Base-by-base conservation (phyloP, 345 rosid species). In the Gossypioides kirkii region DNA sequence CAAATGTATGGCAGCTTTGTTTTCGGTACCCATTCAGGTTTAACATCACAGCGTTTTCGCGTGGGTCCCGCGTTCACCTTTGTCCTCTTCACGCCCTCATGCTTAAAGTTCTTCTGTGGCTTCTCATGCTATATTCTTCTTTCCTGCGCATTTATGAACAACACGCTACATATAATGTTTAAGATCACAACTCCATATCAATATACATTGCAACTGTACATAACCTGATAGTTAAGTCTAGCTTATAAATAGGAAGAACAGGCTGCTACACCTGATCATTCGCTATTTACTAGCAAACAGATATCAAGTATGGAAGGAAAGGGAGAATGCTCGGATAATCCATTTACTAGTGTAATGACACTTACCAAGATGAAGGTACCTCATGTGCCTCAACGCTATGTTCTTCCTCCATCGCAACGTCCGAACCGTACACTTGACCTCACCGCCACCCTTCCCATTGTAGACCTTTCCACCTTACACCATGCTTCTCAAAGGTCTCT, bases 331-430 rank as follows among this genome's bases (percentile, higher is more conserved):
- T 42, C 62, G 2, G 10, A 8, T 36, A 53, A 70, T n/a, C 10
- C 77, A 38, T 83, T 69, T 54, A 67, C 69, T n/a, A 83, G 78
- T 75, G 80, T 75, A 60, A 78, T 75, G 28, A 28, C 67, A 59
- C 82, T 83, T 58, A 73, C 58, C 63, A 54, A 71, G 68, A 70
- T 70, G 38, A 54, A 77, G 42, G 69, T 62, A 28, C 22, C 63
- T 76, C 70, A 49, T 46, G 78, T 80, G 69, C 83, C 82, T 75
- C 38, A 50, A 38, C 56, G 69, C 56, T 80, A 70, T 25, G 69
- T 80, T 65, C 84, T 80, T 54, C 86, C 86, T 10, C 82, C 70
- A 8, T 73, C 80, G 41, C 64, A 76, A 28, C 77, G 79, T 42
- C 80, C 82, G n/a, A 55, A 47, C 12, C 38, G 47, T 63, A 10